Conservation (phyloP, 2,329 filamentous ascomycete species). For the Stachybotrys chartarum region DNA sequence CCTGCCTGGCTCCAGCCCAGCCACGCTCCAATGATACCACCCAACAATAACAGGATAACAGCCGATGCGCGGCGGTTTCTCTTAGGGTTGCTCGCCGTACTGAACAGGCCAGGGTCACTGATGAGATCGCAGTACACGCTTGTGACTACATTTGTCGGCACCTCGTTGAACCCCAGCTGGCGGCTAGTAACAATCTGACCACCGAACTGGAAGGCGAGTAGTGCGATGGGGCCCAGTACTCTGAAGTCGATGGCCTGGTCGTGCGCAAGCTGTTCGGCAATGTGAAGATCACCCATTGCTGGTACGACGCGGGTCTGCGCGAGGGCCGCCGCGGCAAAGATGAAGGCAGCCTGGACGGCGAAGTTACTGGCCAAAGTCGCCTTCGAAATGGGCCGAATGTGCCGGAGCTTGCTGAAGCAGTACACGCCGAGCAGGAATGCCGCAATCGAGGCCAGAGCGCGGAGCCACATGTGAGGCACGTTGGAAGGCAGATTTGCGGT, state of each 20-base stretch:
- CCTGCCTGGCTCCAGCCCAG: conserved; percentile 38
- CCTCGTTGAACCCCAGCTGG: conserved; percentile 42
- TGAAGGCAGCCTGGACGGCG: conserved; percentile 40
- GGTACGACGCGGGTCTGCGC: conserved; percentile 32
- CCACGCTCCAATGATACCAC: conserved; percentile 42
- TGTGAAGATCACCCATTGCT: neutral
- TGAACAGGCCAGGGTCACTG: conserved; percentile 41
- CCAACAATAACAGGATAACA: conserved; percentile 36
- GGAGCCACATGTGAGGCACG: conserved; percentile 43
- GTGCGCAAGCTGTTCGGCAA: neutral
- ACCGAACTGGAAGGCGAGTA: conserved; percentile 46
- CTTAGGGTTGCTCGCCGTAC: conserved; percentile 36
- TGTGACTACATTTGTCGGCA: conserved; percentile 49
- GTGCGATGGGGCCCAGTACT: conserved; percentile 32
- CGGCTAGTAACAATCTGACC: conserved; percentile 45
- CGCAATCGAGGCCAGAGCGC: conserved; percentile 40
- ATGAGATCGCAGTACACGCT: conserved; percentile 46
- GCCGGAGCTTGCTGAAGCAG: conserved; percentile 29
- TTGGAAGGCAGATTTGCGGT: conserved; percentile 42
- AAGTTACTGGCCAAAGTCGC: conserved; percentile 41
- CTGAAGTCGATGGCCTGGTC: conserved; percentile 12
- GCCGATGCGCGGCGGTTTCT: conserved; percentile 39
- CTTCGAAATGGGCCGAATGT: conserved; percentile 12
- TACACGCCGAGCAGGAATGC: conserved; percentile 48
- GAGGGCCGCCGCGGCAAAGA: conserved; percentile 45